Conservation (phyloP, 805 yeast genomes). For the Wilhelminamyces savonicus region DNA sequence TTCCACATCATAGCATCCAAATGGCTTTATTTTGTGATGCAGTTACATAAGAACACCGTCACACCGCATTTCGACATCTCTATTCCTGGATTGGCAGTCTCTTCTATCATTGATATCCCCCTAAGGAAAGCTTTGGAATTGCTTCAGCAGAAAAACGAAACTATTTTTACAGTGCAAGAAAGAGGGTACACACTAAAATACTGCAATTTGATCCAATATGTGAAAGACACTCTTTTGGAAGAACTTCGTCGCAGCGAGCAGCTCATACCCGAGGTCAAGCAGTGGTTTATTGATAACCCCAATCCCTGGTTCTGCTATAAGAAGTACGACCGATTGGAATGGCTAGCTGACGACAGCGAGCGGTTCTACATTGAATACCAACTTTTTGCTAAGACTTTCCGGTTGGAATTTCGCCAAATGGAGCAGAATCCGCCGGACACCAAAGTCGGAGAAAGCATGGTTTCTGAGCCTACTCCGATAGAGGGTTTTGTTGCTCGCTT, state of each 20-base stretch:
- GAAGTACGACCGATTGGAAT: constrained; percentile 67
- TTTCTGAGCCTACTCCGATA: constrained; percentile 59
- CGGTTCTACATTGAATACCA: constrained; percentile 22
- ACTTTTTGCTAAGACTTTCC: constrained; percentile 28
- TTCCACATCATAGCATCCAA: constrained; percentile 47
- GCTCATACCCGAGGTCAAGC: constrained; percentile 2
- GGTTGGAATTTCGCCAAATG: constrained; percentile 57
- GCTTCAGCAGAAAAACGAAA: constrained; percentile 3
- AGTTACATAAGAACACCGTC: constrained; percentile 33
- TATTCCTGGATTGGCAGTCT: constrained; percentile 41
- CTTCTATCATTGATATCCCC: constrained; percentile 46
- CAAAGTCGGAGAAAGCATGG: constrained; percentile 1
- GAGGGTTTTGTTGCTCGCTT: constrained; percentile 75
- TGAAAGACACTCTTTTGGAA: constrained; percentile 30
- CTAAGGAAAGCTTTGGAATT: constrained; percentile 2
- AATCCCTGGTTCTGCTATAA: constrained; percentile 51
- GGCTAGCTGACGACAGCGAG: constrained; percentile 26
- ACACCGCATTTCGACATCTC: constrained; percentile 24
- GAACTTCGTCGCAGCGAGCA: constrained; percentile 16
- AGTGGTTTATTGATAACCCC: constrained; percentile 17
- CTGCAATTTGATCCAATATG: constrained; percentile 26
- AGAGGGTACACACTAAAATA: constrained; percentile 19
- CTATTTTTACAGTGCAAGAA: constrained; percentile 6
- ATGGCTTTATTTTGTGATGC: constrained; percentile 59
- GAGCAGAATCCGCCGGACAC: constrained; percentile 31